phyloP scores from a whole-genome alignment of 805 yeast species.

The Nakazawaea ambrosiae region DNA sequence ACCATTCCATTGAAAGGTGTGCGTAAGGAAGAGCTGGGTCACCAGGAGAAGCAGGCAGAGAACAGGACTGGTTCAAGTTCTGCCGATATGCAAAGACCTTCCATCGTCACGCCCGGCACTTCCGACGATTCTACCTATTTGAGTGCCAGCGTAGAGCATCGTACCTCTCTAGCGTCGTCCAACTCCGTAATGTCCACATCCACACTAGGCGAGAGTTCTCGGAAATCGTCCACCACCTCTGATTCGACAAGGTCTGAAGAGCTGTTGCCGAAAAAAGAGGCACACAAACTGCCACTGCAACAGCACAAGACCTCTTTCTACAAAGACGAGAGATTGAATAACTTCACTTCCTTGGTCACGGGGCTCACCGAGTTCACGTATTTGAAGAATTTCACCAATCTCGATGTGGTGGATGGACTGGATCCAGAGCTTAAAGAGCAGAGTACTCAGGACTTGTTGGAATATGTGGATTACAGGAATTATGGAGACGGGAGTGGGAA shows the following conservation, averaged over 20 bases:
- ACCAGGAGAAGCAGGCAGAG: background rate
- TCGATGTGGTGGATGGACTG: background rate
- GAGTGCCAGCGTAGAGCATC: no score
- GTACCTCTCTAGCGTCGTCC: no score
- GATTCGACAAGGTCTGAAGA: background rate
- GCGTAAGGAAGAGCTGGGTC: background rate
- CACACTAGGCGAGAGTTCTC: background rate
- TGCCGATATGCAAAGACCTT: no score
- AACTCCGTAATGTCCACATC: background rate
- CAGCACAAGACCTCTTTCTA: background rate
- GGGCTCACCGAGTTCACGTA: constrained; percentile 2
- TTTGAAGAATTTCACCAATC: constrained; percentile 3
- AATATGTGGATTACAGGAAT: constrained; percentile 5
- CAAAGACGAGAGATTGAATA: constrained; percentile 9
- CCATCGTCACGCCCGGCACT: background rate
- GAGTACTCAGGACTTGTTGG: background rate
- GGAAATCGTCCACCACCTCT: background rate
- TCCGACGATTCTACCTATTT: background rate
- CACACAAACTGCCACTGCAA: background rate
- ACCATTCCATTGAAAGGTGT: constrained; percentile 3
- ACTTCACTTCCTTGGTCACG: constrained; percentile 5
- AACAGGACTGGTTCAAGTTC: background rate
- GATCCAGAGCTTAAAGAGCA: background rate
- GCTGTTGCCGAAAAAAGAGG: background rate
- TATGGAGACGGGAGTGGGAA: constrained; percentile 5